These are phyloP conservation scores for Rubia balearica DNA, from an alignment of 305 asterid species.

Conservation along the genomic window DNA sequence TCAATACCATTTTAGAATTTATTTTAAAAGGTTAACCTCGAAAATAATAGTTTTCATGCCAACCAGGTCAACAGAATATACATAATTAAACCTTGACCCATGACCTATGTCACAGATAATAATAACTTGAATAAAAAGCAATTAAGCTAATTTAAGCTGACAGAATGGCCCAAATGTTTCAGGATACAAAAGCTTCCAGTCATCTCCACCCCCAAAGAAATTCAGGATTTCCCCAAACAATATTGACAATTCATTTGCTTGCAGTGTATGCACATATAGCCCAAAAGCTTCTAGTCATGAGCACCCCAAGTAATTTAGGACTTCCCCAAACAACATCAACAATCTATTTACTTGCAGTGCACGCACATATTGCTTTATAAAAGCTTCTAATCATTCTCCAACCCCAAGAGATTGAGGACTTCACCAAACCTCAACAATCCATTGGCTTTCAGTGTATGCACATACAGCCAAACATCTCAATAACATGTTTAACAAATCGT, in stretches of 20 bases:
- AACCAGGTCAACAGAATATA: neutral
- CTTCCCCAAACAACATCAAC: neutral
- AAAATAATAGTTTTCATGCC: neutral
- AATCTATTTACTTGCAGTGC: neutral
- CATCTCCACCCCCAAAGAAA: neutral
- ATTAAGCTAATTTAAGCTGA: neutral
- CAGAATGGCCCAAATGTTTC: neutral
- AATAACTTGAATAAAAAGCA: neutral
- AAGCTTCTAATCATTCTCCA: no score
- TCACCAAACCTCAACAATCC: neutral
- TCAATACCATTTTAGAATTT: slow-evolving; percentile 34
- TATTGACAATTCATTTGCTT: no score
- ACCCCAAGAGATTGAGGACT: no score
- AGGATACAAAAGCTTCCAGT: neutral
- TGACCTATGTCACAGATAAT: neutral
- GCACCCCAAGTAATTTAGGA: neutral
- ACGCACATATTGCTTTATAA: no score
- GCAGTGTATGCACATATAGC: no score
- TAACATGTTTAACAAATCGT: neutral
- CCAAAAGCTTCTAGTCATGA: neutral
- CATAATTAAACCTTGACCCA: neutral
- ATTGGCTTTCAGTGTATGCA: neutral
- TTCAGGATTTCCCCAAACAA: neutral
- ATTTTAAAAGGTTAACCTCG: neutral
- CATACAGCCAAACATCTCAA: neutral